Evolutionary conservation across 2,329 filamentous ascomycete species (phyloP), one percentile per base, ranked within the genome.

Genomic region (Fusarium austroafricanum): DNA sequence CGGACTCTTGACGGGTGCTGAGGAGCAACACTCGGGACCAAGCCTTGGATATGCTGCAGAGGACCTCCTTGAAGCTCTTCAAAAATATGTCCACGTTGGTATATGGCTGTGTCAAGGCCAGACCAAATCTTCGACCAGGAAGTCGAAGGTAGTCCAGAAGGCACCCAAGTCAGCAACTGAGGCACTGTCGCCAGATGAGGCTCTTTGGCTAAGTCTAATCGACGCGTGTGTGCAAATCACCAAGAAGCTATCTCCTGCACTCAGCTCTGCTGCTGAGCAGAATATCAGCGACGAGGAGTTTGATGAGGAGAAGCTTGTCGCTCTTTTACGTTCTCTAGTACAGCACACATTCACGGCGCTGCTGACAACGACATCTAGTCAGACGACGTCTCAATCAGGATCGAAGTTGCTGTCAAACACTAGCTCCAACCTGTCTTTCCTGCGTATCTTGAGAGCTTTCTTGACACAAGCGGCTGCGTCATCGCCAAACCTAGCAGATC

Each of bases 31-130:
- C 56, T 81, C 84, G 2, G 79, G 82, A 3, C 47, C 68, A 15
- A 75, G 81, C 31, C 65, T 90, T 4, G 86, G 89, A 61, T 87
- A 90, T 65, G 87, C 91, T 0, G 88, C 91, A 1, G 87, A 91
- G 56, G 91, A 94, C 57, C 83, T 97, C 2, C 83, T 97, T 6
- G 87, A 89, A 58, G 89, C 91, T 1, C 81, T 99, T 18, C 90
- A 96, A 64, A 97, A 97, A 76, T 98, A 97, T 79, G 89, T 91
- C 2, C 90, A 94, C 67, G 93, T 99, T 2, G 96, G 96, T 15
- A 95, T 97, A 50, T 99, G 96, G 96, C 83, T 99, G 14, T 98
- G 96, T 72, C 93, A 96, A 78, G 89, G 91, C 2, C 93, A 97
- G 76, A 93, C 88, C 47, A 92, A 91, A 73, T 86, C 85, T 40